phyloP scores from a whole-genome alignment of 2,329 filamentous ascomycete genomes.

The Chaetothyriales sp. region DNA sequence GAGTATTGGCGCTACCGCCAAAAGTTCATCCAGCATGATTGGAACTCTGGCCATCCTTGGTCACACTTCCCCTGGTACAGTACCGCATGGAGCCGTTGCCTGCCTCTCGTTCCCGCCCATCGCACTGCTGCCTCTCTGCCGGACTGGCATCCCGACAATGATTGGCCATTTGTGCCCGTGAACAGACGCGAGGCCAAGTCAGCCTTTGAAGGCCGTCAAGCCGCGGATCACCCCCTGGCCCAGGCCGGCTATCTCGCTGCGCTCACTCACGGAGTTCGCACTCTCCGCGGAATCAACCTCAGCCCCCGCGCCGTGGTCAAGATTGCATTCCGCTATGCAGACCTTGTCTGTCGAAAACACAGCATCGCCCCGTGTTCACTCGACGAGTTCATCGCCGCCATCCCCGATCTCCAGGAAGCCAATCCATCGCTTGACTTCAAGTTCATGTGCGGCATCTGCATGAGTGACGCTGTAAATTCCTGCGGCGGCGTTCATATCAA shows the following conservation, averaged over 20 bases:
- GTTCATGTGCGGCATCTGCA: conserved; percentile 13
- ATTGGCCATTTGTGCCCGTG: conserved; percentile 8
- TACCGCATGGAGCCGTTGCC: conserved; percentile 20
- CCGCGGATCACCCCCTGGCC: conserved; percentile 2
- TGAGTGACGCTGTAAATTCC: conserved; percentile 3
- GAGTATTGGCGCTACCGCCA: conserved; percentile 16
- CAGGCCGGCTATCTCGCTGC: conserved; percentile 14
- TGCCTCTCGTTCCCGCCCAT: conserved; percentile 21
- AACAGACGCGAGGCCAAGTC: conserved; percentile 5
- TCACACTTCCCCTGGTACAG: conserved; percentile 18
- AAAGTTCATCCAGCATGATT: conserved; percentile 2
- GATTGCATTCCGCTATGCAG: conserved; percentile 18
- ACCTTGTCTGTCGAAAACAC: conserved; percentile 5
- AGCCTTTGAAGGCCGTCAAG: conserved; percentile 13
- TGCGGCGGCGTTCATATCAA: conserved; percentile 4
- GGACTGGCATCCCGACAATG: conserved; percentile 18
- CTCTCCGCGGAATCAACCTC: conserved; percentile 13
- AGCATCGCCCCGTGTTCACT: conserved; percentile 1
- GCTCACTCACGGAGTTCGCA: conserved; percentile 15
- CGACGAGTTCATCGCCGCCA: conserved; percentile 1
- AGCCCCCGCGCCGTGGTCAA: conserved; percentile 13
- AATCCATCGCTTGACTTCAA: conserved; percentile 10
- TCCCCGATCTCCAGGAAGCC: conserved; percentile 6
- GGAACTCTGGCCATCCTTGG: conserved; percentile 1
- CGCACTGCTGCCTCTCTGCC: conserved; percentile 14